phyloP scores from a whole-genome alignment of 2,329 filamentous ascomycete genomes.

The Sporothrix dimorphospora region DNA sequence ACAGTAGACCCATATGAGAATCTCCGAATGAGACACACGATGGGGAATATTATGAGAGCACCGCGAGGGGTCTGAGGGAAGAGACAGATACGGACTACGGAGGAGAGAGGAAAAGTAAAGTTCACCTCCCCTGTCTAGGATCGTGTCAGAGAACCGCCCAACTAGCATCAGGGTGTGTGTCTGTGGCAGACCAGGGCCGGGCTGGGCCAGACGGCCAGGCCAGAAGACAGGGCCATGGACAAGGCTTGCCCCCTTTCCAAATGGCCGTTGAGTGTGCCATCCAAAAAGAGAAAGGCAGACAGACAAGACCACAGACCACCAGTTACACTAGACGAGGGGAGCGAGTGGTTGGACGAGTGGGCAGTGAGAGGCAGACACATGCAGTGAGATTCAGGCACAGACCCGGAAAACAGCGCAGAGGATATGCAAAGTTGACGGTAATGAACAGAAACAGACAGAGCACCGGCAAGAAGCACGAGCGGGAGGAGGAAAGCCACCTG shows the following conservation, averaged over 20 bases:
- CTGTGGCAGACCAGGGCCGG: background rate
- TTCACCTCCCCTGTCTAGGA: conserved; percentile 8
- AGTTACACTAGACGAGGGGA: background rate
- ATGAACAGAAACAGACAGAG: conserved; percentile 1
- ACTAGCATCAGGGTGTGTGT: conserved; percentile 11
- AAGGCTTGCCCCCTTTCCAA: background rate
- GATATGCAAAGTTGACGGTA: conserved; percentile 4
- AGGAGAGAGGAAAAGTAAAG: background rate
- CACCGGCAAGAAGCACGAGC: background rate
- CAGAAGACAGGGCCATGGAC: background rate
- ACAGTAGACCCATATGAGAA: background rate
- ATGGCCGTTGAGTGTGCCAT: background rate
- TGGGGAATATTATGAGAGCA: background rate
- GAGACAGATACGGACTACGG: background rate
- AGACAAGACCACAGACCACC: background rate
- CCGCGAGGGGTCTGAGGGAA: background rate
- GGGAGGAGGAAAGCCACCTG: background rate
- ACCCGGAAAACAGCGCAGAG: background rate
- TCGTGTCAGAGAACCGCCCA: conserved; percentile 18
- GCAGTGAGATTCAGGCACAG: conserved; percentile 22
- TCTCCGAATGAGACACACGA: background rate
- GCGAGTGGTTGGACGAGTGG: background rate
- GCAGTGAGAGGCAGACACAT: conserved; percentile 8
- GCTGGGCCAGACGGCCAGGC: background rate
- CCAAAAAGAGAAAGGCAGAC: conserved; percentile 14